A percentile compares a stretch with the other conserved stretches of the same genome.
These are phyloP conservation scores for Hyaloscypha finlandica DNA, from an alignment of 495 filamentous ascomycete species.

Conservation along the genomic window DNA sequence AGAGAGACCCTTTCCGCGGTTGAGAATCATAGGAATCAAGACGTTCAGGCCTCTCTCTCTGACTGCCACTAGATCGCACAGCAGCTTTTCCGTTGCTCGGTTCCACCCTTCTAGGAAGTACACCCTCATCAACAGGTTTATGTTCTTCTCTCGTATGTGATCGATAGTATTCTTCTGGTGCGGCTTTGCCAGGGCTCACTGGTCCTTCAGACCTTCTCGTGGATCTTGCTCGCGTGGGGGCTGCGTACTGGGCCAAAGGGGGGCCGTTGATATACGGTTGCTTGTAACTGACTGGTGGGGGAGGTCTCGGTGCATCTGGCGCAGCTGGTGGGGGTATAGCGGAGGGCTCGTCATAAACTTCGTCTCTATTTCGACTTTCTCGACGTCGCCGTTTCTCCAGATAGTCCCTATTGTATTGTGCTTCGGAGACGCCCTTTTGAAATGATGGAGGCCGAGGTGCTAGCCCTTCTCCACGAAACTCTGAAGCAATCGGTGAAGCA, in stretches of 20 bases:
- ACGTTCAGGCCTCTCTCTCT: constrained; percentile 1
- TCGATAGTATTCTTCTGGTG: constrained; percentile 27
- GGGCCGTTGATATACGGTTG: constrained; percentile 47
- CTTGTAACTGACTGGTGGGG: constrained; percentile 57
- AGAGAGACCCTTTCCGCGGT: constrained; percentile 17
- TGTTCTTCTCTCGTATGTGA: constrained; percentile 13
- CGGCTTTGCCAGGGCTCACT: constrained; percentile 14
- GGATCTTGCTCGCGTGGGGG: constrained; percentile 30
- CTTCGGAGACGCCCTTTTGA: constrained; percentile 38
- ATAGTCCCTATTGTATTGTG: constrained; percentile 43
- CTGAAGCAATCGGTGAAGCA: constrained; percentile 50
- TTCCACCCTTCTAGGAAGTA: background rate
- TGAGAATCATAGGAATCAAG: background rate
- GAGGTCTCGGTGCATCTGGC: constrained; percentile 59
- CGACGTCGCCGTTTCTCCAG: constrained; percentile 38
- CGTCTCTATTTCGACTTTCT: constrained; percentile 39
- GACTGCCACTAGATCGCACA: background rate
- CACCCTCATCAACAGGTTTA: background rate
- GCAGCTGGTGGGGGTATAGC: constrained; percentile 50
- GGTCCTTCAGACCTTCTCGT: constrained; percentile 41
- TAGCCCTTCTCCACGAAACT: constrained; percentile 46
- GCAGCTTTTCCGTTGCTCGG: constrained; percentile 17
- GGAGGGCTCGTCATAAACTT: constrained; percentile 37
- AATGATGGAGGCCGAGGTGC: constrained; percentile 52
- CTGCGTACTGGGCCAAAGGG: constrained; percentile 35